These are phyloP conservation scores for Myochromella boudieri DNA, from an alignment of 768 basidiomycete species.

Conservation along the genomic window DNA sequence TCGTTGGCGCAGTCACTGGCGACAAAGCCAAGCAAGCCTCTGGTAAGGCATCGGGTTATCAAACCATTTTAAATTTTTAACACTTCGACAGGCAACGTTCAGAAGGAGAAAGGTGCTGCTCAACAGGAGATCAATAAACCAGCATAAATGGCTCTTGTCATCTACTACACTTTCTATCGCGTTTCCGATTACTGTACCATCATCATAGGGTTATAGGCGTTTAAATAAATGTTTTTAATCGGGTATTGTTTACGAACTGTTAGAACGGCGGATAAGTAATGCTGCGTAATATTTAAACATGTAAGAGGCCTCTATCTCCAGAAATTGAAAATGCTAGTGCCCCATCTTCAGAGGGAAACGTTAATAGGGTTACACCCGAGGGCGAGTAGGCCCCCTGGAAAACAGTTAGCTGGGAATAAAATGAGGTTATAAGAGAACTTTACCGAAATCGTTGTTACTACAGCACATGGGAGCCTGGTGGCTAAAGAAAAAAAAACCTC, in stretches of 20 bases:
- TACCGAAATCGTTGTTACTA: conserved; percentile 10
- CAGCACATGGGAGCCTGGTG: conserved; percentile 11
- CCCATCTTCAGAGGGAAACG: too few species aligned
- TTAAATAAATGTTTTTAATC: too few species aligned
- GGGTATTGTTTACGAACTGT: too few species aligned
- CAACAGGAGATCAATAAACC: conserved; percentile 22
- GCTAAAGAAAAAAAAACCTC: not conserved
- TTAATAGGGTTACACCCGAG: not conserved
- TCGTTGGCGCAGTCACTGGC: conserved; percentile 53
- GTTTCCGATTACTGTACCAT: too few species aligned
- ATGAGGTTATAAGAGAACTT: not conserved
- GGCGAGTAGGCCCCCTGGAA: not conserved
- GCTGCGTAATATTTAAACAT: too few species aligned
- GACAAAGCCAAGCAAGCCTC: conserved; percentile 43
- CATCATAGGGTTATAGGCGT: too few species aligned
- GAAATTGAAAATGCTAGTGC: too few species aligned
- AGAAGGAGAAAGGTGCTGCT: conserved; percentile 28
- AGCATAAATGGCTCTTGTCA: not conserved
- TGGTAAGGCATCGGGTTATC: conserved; percentile 28
- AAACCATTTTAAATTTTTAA: not conserved
- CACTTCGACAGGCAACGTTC: conserved; percentile 38
- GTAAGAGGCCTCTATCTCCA: too few species aligned
- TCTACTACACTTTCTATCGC: not conserved
- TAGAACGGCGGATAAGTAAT: too few species aligned
- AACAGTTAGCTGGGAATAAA: not conserved